Percentiles rank a stretch among this genome's conserved stretches.
phyloP scores from a whole-genome alignment of 225 moss, liverwort and hornwort species.

The Neckera pumila region DNA sequence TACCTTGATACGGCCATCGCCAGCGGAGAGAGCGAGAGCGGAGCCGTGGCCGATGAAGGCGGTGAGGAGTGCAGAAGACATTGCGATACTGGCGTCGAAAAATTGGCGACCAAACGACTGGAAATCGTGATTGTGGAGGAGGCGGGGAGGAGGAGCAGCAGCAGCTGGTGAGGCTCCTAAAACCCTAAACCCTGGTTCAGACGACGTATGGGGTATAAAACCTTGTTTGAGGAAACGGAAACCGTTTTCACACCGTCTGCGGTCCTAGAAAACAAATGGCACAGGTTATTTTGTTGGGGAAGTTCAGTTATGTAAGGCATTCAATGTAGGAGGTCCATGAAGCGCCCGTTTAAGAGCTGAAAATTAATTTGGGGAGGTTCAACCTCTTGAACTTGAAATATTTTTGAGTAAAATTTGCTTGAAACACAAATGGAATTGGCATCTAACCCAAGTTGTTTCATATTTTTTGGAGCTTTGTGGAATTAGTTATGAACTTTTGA shows the following conservation, averaged over 20 bases:
- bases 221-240: not conserved
- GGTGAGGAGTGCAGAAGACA: constrained; percentile 34
- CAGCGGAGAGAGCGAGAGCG: constrained; percentile 63
- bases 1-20: constrained; percentile 93
- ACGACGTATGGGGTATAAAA: not conserved
- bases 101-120: not conserved
- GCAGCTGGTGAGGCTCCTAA: constrained; percentile 2
- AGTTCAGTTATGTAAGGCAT: not conserved
- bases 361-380: not conserved
- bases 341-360: too few relatives aligned
- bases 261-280: too few relatives aligned
- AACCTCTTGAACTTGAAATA: not conserved
- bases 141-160: not conserved
- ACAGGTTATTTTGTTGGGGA: too few relatives aligned
- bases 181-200: constrained; percentile 18
- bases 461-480: too few relatives aligned
- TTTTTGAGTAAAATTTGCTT: not conserved
- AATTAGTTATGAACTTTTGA: too few relatives aligned
- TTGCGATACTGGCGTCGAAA: not conserved
- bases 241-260: not conserved
- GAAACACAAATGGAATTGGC: too few relatives aligned
- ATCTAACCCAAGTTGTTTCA: too few relatives aligned
- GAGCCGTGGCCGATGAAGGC: constrained; percentile 56
- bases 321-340: not conserved
- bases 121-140: not conserved